These are phyloP conservation scores for Saccharomyces hybrid DNA, from an alignment of 1,139 yeast genomes.

Conservation along the genomic window DNA sequence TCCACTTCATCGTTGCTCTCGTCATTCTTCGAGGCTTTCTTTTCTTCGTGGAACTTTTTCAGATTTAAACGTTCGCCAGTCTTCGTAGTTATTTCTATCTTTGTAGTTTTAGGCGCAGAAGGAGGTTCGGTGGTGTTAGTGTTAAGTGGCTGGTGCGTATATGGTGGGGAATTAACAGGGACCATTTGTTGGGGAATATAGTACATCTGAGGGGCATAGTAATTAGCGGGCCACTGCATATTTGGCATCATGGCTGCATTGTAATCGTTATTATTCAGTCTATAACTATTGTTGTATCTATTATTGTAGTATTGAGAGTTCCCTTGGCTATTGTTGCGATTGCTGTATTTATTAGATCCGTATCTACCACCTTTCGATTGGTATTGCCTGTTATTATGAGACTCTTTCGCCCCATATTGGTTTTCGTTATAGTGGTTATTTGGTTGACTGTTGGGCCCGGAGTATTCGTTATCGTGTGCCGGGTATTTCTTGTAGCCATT, in stretches of 20 bases:
- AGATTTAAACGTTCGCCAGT: constrained; percentile 30
- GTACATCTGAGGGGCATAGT: constrained; percentile 21
- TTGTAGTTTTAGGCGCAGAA: constrained; percentile 19
- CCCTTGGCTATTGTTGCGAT: not conserved
- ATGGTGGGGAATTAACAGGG: constrained; percentile 7
- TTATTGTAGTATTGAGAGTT: not conserved
- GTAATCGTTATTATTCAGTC: constrained; percentile 4
- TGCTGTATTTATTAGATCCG: not conserved
- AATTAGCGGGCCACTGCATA: constrained; percentile 20
- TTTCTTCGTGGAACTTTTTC: constrained; percentile 22
- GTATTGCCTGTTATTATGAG: constrained; percentile 5
- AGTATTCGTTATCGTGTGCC: not conserved
- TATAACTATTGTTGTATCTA: constrained; percentile 3
- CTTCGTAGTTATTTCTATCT: constrained; percentile 32
- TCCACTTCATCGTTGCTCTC: not conserved
- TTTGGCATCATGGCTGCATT: constrained; percentile 5
- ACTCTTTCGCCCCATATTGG: constrained; percentile 3
- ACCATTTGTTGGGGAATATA: constrained; percentile 20
- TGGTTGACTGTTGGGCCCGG: not conserved
- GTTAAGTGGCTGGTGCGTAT: constrained; percentile 8
- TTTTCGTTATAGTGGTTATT: constrained; percentile 5
- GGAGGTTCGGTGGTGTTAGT: not conserved
- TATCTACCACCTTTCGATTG: constrained; percentile 1
- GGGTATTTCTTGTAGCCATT: not conserved
- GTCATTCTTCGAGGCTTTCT: constrained; percentile 3